Evolutionary conservation across 2,329 filamentous ascomycete genomes (phyloP), one percentile per base, ranked within the genome.

Genomic region (Nemania sp.): DNA sequence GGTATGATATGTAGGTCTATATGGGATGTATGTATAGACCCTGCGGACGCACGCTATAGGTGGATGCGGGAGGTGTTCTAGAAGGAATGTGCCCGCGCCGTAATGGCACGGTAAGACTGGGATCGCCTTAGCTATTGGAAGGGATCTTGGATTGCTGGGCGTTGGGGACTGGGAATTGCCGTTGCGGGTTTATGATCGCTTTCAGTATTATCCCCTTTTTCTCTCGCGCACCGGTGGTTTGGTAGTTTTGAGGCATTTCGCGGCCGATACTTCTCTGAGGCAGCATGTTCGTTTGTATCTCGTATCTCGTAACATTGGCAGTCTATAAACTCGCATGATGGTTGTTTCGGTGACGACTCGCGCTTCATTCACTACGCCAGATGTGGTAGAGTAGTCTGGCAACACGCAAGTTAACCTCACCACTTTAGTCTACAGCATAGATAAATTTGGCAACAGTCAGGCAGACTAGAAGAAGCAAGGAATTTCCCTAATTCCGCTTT

Each of bases 1-100:
- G 20, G 3, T 26, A 22, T n/a, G 27, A 41, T 13, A 41, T n/a
- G n/a, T n/a, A n/a, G n/a, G n/a, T n/a, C n/a, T n/a, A n/a, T n/a
- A n/a, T n/a, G n/a, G n/a, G n/a, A n/a, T n/a, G n/a, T n/a, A n/a
- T n/a, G n/a, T n/a, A n/a, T n/a, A n/a, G n/a, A n/a, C 35, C 35
- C 35, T 41, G 35, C 13, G 35, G 5, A 15, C 3, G 35, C 7
- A 41, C 35, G 35, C 35, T 11, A 41, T 45, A 45, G 41, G 41
- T n/a, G 13, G 41, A n/a, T 45, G 41, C 22, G 29, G 35, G 54
- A 57, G 24, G 45, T 27, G 54, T 45, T 57, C 54, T 45, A 57
- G 54, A 57, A 57, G 54, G 41, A 45, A 45, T 45, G 41, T 45
- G 41, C 41, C 13, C 41, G 13, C 41, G 41, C 41, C 41, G 29